Conservation (phyloP, 192 early-diverging fungal species). For the Coemansia sp. region DNA sequence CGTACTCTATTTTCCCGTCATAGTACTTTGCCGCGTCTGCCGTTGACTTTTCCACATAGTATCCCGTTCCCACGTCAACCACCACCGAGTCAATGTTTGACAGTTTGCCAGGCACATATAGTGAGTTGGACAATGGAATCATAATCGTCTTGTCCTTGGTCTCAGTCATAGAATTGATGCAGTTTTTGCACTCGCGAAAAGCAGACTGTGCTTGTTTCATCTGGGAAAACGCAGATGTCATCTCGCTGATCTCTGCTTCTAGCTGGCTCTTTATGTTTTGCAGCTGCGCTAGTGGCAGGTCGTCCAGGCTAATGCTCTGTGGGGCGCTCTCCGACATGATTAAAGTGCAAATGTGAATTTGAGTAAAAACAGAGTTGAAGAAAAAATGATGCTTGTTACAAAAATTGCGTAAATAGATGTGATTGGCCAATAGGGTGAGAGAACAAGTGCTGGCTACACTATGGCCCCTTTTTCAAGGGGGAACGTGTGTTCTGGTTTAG, state of each 20-base stretch:
- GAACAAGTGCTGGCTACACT: too few relatives aligned
- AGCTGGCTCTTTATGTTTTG: constrained; percentile 78
- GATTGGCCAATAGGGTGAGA: too few relatives aligned
- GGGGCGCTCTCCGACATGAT: constrained; percentile 11
- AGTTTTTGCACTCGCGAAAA: constrained; percentile 81
- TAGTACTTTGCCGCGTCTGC: constrained; percentile 84
- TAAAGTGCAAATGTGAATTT: not conserved
- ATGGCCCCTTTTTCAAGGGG: too few relatives aligned
- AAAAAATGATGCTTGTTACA: too few relatives aligned
- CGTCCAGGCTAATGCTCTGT: constrained; percentile 72
- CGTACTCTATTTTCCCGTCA: constrained; percentile 76
- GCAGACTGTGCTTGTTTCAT: constrained; percentile 85
- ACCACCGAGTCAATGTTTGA: constrained; percentile 79
- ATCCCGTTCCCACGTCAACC: constrained; percentile 95
- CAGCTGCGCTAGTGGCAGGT: constrained; percentile 82
- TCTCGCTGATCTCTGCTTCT: constrained; percentile 87
- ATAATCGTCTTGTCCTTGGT: constrained; percentile 51
- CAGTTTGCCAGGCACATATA: constrained; percentile 93
- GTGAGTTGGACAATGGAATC: constrained; percentile 56
- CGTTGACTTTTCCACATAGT: constrained; percentile 88
- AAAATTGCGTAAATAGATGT: too few relatives aligned
- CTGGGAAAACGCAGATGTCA: constrained; percentile 81
- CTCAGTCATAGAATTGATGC: constrained; percentile 62
- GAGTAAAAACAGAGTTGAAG: not conserved
- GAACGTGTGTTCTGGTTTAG: too few relatives aligned